Evolutionary conservation across 768 basidiomycete species (phyloP).

Genomic region (Leccinum pellstonianum): DNA sequence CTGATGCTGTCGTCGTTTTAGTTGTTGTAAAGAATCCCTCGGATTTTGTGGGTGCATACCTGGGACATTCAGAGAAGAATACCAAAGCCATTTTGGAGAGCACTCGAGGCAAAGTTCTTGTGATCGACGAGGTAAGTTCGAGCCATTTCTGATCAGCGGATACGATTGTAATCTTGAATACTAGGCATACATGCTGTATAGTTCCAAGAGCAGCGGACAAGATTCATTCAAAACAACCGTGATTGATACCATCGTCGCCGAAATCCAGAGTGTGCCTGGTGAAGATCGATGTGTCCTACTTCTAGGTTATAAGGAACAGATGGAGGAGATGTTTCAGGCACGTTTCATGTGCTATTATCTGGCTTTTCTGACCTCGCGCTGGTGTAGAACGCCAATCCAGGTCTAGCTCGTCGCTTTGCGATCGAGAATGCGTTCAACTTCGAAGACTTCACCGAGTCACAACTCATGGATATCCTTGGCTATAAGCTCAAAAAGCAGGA

Average conservation of each 20-base stretch:
- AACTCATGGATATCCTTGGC: slow-evolving; percentile 52
- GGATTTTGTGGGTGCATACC: slow-evolving; percentile 58
- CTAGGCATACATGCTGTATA: slow-evolving; percentile 49
- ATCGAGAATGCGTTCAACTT: slow-evolving; percentile 71
- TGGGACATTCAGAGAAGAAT: slow-evolving; percentile 62
- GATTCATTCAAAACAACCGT: slow-evolving; percentile 66
- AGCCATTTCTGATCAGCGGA: slow-evolving; percentile 10
- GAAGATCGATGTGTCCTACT: slow-evolving; percentile 70
- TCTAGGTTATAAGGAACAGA: slow-evolving; percentile 63
- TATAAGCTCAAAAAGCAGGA: slow-evolving; percentile 58
- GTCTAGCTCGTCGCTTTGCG: slow-evolving; percentile 61
- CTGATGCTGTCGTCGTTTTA: slow-evolving; percentile 25
- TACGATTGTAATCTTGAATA: neutral
- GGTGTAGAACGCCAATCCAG: slow-evolving; percentile 65
- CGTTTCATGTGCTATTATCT: neutral
- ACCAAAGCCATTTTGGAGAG: slow-evolving; percentile 62
- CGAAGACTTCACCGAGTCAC: slow-evolving; percentile 56
- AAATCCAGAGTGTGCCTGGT: slow-evolving; percentile 65
- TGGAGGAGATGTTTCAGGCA: slow-evolving; percentile 76
- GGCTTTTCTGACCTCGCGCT: neutral
- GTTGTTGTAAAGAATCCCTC: slow-evolving; percentile 68
- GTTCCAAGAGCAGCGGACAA: slow-evolving; percentile 31
- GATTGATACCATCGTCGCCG: slow-evolving; percentile 73
- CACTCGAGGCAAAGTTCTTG: slow-evolving; percentile 62
- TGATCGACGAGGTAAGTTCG: slow-evolving; percentile 61